A percentile compares a stretch with the other conserved stretches of the same genome.
Evolutionary conservation across 2,329 filamentous ascomycete species (phyloP).

Genomic region (Alternaria gaisen): DNA sequence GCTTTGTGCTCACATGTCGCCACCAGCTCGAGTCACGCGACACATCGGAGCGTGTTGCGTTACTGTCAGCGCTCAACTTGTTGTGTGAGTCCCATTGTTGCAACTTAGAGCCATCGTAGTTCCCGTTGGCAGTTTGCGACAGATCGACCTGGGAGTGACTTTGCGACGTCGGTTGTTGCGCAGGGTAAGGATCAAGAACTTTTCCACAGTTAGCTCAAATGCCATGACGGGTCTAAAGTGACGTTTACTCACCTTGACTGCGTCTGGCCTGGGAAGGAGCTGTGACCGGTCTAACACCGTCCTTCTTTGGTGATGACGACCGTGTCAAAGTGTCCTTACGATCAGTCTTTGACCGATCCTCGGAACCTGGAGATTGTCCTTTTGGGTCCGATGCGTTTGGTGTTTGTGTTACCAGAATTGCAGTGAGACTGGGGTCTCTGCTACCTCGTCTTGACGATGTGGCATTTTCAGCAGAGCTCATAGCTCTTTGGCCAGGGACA

Average conservation of each 20-base stretch:
- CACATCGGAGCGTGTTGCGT: slow-evolving; percentile 38
- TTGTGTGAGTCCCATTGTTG: slow-evolving; percentile 42
- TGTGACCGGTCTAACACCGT: slow-evolving; percentile 42
- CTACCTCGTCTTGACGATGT: slow-evolving; percentile 49
- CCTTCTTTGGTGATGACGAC: slow-evolving; percentile 37
- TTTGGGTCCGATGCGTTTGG: slow-evolving; percentile 41
- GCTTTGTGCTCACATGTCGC: slow-evolving; percentile 46
- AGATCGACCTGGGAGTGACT: slow-evolving; percentile 49
- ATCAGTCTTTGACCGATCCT: slow-evolving; percentile 30
- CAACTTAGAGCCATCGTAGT: slow-evolving; percentile 42
- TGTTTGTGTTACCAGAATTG: slow-evolving; percentile 51
- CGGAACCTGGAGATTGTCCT: slow-evolving; percentile 22
- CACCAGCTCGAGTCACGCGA: slow-evolving; percentile 48
- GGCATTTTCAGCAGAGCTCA: slow-evolving; percentile 44
- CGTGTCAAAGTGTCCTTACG: slow-evolving; percentile 45
- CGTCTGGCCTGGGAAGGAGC: slow-evolving; percentile 47
- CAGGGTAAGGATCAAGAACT: slow-evolving; percentile 44
- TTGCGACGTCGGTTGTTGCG: slow-evolving; percentile 41
- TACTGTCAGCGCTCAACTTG: slow-evolving; percentile 45
- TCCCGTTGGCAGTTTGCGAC: slow-evolving; percentile 42
- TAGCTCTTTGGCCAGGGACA: slow-evolving; percentile 25
- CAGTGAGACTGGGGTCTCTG: slow-evolving; percentile 51
- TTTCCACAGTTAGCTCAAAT: slow-evolving; percentile 8
- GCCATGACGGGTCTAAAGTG: slow-evolving; percentile 23
- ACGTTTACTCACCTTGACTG: slow-evolving; percentile 45